Percentiles rank a stretch among this genome's conserved stretches.
Evolutionary conservation across 2,329 filamentous ascomycete genomes (phyloP).

Genomic region (Diaporthe citriasiana): DNA sequence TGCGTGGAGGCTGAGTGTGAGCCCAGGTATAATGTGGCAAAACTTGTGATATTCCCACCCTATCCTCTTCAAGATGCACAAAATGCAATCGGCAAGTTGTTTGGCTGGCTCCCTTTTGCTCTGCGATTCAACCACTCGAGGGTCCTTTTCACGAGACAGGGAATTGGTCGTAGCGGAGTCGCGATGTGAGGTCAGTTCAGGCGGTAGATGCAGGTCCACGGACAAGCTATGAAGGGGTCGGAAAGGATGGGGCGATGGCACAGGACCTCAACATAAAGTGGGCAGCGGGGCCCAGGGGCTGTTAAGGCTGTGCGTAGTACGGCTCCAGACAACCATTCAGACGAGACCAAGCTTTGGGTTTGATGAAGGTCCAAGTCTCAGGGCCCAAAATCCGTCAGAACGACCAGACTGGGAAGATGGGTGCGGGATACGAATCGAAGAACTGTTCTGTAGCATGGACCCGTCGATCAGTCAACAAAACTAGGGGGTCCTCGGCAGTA

Average conservation of each 20-base stretch:
- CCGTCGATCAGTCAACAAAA: constrained; percentile 26
- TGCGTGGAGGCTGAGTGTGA: constrained; percentile 4
- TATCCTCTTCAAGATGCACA: constrained; percentile 10
- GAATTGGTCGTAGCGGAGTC: constrained; percentile 32
- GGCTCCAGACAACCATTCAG: constrained; percentile 5
- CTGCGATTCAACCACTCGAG: background rate
- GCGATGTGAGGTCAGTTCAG: constrained; percentile 30
- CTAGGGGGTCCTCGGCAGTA: constrained; percentile 25
- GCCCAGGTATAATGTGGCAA: background rate
- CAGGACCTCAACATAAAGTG: constrained; percentile 16
- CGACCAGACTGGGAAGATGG: background rate
- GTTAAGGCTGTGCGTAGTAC: constrained; percentile 29
- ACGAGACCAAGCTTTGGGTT: constrained; percentile 13
- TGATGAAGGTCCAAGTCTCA: constrained; percentile 17
- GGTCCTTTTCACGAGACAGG: constrained; percentile 31
- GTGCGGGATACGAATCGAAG: constrained; percentile 10
- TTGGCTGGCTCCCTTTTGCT: background rate
- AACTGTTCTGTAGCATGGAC: constrained; percentile 33
- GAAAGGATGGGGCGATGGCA: constrained; percentile 18
- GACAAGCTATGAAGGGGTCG: constrained; percentile 20
- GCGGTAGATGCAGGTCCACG: constrained; percentile 31
- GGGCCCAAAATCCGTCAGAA: constrained; percentile 7
- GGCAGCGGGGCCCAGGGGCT: constrained; percentile 17
- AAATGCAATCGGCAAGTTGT: constrained; percentile 1
- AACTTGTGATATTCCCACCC: constrained; percentile 9